Conservation (phyloP, 164 flowering plant species). For the Vitis rotundifolia region DNA sequence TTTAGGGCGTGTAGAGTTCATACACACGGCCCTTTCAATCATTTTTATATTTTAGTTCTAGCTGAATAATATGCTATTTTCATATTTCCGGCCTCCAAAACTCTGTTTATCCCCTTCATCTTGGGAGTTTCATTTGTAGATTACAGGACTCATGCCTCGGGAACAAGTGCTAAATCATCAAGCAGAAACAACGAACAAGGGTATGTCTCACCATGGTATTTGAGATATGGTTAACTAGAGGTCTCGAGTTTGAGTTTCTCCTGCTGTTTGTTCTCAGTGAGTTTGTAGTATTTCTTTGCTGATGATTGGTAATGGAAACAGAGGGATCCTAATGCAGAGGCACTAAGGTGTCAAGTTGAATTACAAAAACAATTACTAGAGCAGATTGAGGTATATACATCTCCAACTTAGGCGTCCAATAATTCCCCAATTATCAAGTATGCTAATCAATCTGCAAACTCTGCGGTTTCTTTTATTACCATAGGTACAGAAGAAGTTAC, state of each 20-base stretch:
- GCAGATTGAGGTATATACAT: slow-evolving; percentile 66
- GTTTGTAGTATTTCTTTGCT: background rate
- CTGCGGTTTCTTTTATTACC: background rate
- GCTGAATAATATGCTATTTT: background rate
- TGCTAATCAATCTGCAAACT: too few relatives aligned
- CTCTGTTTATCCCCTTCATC: background rate
- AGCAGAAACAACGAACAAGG: slow-evolving; percentile 30
- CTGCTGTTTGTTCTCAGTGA: background rate
- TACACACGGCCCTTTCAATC: too few relatives aligned
- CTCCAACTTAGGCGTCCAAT: too few relatives aligned
- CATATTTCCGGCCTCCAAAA: background rate
- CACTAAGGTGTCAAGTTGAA: slow-evolving; percentile 60
- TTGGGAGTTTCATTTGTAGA: slow-evolving; percentile 35
- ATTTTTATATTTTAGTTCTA: background rate
- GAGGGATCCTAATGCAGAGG: slow-evolving; percentile 53
- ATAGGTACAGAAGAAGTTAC: slow-evolving; percentile 76
- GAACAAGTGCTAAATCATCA: slow-evolving; percentile 22
- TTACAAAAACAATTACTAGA: slow-evolving; percentile 66
- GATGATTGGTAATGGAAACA: slow-evolving; percentile 23
- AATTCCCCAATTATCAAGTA: too few relatives aligned
- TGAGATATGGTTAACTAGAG: too few relatives aligned
- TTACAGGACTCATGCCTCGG: slow-evolving; percentile 29
- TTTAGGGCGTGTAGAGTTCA: too few relatives aligned
- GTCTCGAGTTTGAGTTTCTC: background rate
- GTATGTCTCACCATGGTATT: slow-evolving; percentile 22